Conservation (phyloP, 2,329 filamentous ascomycete species). For the Diaporthe vaccinii region DNA sequence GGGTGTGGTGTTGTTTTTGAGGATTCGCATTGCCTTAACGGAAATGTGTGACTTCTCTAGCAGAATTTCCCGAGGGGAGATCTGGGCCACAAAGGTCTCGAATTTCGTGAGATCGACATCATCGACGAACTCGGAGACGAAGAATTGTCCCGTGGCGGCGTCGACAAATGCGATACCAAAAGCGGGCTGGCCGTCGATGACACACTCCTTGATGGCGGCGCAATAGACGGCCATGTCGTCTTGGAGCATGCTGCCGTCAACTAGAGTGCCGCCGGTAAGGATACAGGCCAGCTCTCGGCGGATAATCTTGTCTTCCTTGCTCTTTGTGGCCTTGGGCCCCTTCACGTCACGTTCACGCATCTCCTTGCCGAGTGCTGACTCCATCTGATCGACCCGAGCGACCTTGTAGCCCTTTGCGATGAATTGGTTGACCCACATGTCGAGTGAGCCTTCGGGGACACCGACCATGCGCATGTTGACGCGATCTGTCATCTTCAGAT, state of each 20-base stretch:
- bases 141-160: conserved; percentile 95
- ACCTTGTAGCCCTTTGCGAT: conserved; percentile 99
- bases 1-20: conserved; percentile 95
- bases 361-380: conserved; percentile 95
- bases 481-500: conserved; percentile 95
- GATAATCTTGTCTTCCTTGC: conserved; percentile 93
- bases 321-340: conserved; percentile 61
- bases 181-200: conserved; percentile 79
- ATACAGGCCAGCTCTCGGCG: conserved; percentile 91
- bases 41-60: conserved; percentile 90
- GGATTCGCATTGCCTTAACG: conserved; percentile 88
- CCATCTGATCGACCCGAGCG: conserved; percentile 94
- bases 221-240: conserved; percentile 98
- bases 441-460: conserved; percentile 94
- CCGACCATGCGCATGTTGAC: conserved; percentile 99
- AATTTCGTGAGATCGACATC: conserved; percentile 96
- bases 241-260: conserved; percentile 96
- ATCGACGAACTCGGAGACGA: conserved; percentile 90
- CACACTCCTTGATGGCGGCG: conserved; percentile 89
- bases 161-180: conserved; percentile 97
- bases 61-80: conserved; percentile 86
- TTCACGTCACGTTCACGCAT: conserved; percentile 91
- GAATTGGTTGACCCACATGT: conserved; percentile 98
- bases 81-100: conserved; percentile 96
- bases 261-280: conserved; percentile 90